These are phyloP conservation scores for Saprolegnia parasitica DNA, from an alignment of 352 stramenopile species.

Conservation along the genomic window DNA sequence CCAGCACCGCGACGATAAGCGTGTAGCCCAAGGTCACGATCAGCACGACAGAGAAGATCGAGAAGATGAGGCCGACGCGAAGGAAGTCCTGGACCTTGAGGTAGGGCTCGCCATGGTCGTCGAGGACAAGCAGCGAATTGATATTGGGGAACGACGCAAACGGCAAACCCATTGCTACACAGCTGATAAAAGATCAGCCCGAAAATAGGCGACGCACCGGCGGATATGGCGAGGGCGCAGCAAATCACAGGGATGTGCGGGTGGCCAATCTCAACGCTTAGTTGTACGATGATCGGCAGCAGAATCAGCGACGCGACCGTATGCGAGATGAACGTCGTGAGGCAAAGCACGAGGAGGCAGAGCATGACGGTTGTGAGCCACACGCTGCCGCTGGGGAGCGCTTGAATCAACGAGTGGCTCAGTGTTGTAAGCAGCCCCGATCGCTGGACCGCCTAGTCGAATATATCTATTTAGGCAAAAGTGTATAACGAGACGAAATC, in stretches of 20 bases:
- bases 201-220: slow-evolving; percentile 42
- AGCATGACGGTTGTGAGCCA: slow-evolving; percentile 86
- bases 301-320: slow-evolving; percentile 90
- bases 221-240: slow-evolving; percentile 81
- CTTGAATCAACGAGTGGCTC: slow-evolving; percentile 76
- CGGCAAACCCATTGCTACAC: slow-evolving; percentile 79
- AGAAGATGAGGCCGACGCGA: slow-evolving; percentile 80
- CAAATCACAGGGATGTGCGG: slow-evolving; percentile 83
- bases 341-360: slow-evolving; percentile 74
- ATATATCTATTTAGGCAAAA: slow-evolving; percentile 1
- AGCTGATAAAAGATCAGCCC: slow-evolving; percentile 7
- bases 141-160: slow-evolving; percentile 93
- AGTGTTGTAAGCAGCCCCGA: slow-evolving; percentile 78
- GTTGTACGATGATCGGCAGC: slow-evolving; percentile 88
- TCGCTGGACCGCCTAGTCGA: slow-evolving; percentile 61
- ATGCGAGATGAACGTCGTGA: slow-evolving; percentile 92
- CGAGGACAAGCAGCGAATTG: slow-evolving; percentile 86
- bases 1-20: slow-evolving; percentile 77
- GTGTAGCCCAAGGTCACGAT: slow-evolving; percentile 83
- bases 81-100: slow-evolving; percentile 85
- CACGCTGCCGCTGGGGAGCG: slow-evolving; percentile 70
- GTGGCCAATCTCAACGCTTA: slow-evolving; percentile 81
- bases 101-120: slow-evolving; percentile 85
- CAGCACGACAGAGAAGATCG: slow-evolving; percentile 71
- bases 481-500: slow-evolving; percentile 17